Conservation (phyloP, 2,329 filamentous ascomycete genomes). For the Calonectria hongkongensis region DNA sequence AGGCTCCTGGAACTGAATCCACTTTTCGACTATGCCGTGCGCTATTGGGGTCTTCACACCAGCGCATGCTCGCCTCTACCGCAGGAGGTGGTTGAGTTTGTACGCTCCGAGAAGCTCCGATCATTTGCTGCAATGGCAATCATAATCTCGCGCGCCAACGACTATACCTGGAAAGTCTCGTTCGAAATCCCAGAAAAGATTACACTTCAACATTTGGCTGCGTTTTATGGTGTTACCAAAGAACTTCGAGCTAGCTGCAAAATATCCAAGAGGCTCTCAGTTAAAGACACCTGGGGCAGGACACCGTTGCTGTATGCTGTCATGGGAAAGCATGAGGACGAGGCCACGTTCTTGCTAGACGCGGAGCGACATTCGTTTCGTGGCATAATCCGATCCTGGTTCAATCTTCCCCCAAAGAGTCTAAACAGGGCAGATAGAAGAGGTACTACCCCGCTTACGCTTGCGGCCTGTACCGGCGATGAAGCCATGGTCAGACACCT, state of each 20-base stretch:
- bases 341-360: conserved; percentile 3
- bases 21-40: conserved; percentile 11
- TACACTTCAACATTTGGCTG: background rate
- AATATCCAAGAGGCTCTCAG: background rate
- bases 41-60: background rate
- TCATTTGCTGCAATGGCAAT: conserved; percentile 11
- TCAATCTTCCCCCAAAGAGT: background rate
- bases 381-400: background rate
- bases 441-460: background rate
- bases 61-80: background rate
- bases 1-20: conserved; percentile 19
- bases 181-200: conserved; percentile 10
- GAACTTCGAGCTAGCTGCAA: background rate
- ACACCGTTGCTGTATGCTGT: background rate
- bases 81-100: background rate
- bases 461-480: background rate
- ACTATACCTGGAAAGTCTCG: background rate
- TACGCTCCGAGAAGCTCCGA: background rate
- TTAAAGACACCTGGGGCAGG: conserved; percentile 14
- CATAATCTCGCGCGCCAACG: background rate
- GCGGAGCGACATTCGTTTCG: background rate
- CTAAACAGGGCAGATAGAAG: background rate
- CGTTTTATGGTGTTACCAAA: conserved; percentile 8
- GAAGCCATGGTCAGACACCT: conserved; percentile 14
- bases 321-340: background rate